These are phyloP conservation scores for Dentipellis sp. DNA, from an alignment of 768 basidiomycete genomes.

Conservation along the genomic window DNA sequence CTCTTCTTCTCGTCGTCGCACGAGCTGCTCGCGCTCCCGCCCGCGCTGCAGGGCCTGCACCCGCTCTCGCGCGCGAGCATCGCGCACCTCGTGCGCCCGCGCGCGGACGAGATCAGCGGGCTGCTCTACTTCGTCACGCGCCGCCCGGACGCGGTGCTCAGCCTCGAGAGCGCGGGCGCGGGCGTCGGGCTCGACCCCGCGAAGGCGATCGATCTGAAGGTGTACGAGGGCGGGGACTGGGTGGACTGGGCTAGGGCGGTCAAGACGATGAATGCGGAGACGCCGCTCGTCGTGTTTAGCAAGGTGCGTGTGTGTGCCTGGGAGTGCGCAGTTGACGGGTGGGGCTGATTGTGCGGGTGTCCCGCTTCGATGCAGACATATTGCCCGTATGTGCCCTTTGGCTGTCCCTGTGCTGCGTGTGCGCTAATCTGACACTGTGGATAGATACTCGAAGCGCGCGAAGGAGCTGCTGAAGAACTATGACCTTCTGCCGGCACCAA, in stretches of 20 bases:
- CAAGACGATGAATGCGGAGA: conserved; percentile 32
- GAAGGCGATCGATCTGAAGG: conserved; percentile 37
- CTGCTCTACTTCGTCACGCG: conserved; percentile 58
- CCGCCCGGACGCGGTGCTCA: conserved; percentile 32
- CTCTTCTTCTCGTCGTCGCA: conserved; percentile 12
- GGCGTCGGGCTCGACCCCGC: conserved; percentile 26
- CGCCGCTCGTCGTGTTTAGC: conserved; percentile 74
- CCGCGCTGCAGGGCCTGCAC: conserved; percentile 4
- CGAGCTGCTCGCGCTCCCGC: not conserved
- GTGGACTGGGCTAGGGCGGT: conserved; percentile 32
- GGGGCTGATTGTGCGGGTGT: conserved; percentile 1
- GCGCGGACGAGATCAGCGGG: conserved; percentile 49
- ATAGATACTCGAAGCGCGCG: conserved; percentile 49
- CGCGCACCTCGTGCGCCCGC: conserved; percentile 5
- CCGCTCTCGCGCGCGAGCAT: conserved; percentile 11
- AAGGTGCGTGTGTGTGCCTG: conserved; percentile 48
- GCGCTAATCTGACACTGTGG: conserved; percentile 1
- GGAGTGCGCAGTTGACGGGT: not conserved
- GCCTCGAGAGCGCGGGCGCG: conserved; percentile 9
- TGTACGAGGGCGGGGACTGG: conserved; percentile 44
- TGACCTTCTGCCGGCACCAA: conserved; percentile 52
- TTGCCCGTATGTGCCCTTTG: conserved; percentile 44
- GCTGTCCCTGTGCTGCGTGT: not conserved
- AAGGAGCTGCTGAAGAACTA: conserved; percentile 57
- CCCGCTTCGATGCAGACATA: conserved; percentile 40